Conservation (phyloP, 176 grass and related monocot species). For the Olyra latifolia region DNA sequence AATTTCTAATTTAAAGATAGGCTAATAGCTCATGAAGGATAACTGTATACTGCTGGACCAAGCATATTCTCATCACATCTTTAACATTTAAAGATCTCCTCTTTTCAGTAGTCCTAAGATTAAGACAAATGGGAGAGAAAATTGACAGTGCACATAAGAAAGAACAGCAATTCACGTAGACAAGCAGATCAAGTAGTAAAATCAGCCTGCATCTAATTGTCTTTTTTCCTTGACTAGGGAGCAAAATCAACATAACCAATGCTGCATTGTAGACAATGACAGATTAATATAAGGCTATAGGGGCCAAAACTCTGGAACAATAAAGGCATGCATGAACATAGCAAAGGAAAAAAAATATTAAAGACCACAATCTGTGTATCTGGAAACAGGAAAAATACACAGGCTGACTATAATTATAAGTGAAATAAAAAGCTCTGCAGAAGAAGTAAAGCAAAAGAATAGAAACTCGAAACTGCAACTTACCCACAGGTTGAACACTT, state of each 20-base stretch:
- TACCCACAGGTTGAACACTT: slow-evolving; percentile 96
- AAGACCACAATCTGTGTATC: not conserved
- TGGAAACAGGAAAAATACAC: slow-evolving; percentile 7
- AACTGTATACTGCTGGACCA: not conserved
- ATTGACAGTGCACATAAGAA: not conserved
- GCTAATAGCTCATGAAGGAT: not conserved
- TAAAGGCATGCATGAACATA: slow-evolving; percentile 1
- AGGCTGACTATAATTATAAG: slow-evolving; percentile 11
- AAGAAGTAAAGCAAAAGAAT: not conserved
- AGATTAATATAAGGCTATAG: not conserved
- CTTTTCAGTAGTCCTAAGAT: slow-evolving; percentile 1
- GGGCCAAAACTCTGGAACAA: not conserved
- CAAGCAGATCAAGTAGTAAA: not conserved
- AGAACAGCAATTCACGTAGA: not conserved
- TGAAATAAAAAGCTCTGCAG: not conserved
- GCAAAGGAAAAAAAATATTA: not conserved
- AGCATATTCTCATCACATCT: not conserved
- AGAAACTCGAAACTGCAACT: slow-evolving; percentile 30
- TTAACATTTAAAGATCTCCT: not conserved
- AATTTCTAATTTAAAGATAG: not conserved
- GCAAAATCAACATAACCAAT: slow-evolving; percentile 18
- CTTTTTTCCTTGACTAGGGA: not conserved
- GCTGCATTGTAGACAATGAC: not conserved
- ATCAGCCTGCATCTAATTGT: slow-evolving; percentile 6
- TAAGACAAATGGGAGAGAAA: not conserved